These are phyloP conservation scores for Acmispon strigosus DNA, from an alignment of 306 rosid species.

Conservation along the genomic window DNA sequence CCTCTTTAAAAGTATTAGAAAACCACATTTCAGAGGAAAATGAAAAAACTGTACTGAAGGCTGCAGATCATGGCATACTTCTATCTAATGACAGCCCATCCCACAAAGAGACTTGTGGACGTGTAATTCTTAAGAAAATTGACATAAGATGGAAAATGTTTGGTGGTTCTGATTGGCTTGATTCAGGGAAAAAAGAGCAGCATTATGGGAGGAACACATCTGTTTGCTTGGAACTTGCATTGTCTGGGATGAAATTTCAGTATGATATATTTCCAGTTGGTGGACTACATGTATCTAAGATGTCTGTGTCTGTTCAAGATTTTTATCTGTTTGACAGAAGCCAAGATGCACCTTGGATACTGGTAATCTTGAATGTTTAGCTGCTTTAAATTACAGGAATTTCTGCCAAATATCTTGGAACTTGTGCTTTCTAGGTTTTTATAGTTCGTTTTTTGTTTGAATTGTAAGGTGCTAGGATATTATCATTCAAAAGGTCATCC, in stretches of 20 bases:
- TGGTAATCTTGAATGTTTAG: constrained; percentile 41
- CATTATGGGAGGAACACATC: constrained; percentile 54
- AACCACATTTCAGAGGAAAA: constrained; percentile 59
- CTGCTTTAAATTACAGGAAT: not conserved
- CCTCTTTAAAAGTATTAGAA: constrained; percentile 54
- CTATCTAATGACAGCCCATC: constrained; percentile 33
- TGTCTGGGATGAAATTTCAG: constrained; percentile 67
- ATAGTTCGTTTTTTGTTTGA: constrained; percentile 26
- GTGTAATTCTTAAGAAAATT: constrained; percentile 61
- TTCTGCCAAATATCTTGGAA: constrained; percentile 9
- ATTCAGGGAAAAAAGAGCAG: constrained; percentile 35
- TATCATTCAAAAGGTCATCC: constrained; percentile 83
- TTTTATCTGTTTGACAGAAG: constrained; percentile 70
- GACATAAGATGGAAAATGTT: constrained; percentile 79
- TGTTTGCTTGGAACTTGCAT: constrained; percentile 53
- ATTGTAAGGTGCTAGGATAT: constrained; percentile 74
- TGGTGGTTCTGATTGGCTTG: constrained; percentile 75
- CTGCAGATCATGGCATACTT: constrained; percentile 29
- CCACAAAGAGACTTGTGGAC: constrained; percentile 43
- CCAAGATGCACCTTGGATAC: constrained; percentile 86
- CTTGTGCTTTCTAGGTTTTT: constrained; percentile 20
- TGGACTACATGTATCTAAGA: constrained; percentile 62
- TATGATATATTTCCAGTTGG: constrained; percentile 75
- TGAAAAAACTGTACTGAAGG: constrained; percentile 24
- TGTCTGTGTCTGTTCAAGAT: constrained; percentile 74